Evolutionary conservation across 139 green algal species (phyloP).

Genomic region (Picochlorum sp.): DNA sequence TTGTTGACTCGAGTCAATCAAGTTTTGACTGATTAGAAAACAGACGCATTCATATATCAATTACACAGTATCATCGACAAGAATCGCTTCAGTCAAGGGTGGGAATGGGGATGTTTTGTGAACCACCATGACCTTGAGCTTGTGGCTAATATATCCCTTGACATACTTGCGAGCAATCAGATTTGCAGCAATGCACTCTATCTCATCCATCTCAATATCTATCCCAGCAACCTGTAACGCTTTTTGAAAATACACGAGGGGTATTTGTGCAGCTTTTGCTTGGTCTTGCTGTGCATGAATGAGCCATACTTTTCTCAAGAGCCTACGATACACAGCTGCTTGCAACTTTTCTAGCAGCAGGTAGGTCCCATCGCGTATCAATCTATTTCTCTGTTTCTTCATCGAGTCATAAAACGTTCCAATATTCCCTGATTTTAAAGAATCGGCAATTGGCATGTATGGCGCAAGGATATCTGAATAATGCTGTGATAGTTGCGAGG

Average conservation of each 20-base stretch:
- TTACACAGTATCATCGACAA: background rate
- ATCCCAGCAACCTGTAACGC: conserved; percentile 39
- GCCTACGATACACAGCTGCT: conserved; percentile 44
- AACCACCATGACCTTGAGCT: conserved; percentile 59
- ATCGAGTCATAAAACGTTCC: conserved; percentile 43
- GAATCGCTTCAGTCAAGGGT: background rate
- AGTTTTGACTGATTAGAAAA: background rate
- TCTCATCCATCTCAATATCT: conserved; percentile 61
- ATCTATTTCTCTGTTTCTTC: conserved; percentile 30
- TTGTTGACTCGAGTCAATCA: background rate
- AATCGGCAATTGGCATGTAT: conserved; percentile 42
- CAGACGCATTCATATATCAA: no score
- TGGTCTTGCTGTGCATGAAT: conserved; percentile 47
- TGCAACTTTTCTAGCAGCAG: conserved; percentile 72
- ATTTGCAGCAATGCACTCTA: conserved; percentile 81
- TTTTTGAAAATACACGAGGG: conserved; percentile 27
- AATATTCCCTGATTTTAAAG: conserved; percentile 47
- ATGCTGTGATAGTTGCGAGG: conserved; percentile 28
- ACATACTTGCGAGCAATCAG: conserved; percentile 76
- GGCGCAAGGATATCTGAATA: conserved; percentile 37
- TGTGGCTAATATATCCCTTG: conserved; percentile 79
- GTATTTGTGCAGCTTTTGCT: conserved; percentile 47
- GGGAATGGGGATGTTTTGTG: conserved; percentile 32
- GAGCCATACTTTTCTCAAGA: conserved; percentile 46
- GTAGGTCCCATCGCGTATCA: conserved; percentile 60